Evolutionary conservation across 2,329 filamentous ascomycete genomes (phyloP).

Genomic region (Xylariomycetidae sp.): DNA sequence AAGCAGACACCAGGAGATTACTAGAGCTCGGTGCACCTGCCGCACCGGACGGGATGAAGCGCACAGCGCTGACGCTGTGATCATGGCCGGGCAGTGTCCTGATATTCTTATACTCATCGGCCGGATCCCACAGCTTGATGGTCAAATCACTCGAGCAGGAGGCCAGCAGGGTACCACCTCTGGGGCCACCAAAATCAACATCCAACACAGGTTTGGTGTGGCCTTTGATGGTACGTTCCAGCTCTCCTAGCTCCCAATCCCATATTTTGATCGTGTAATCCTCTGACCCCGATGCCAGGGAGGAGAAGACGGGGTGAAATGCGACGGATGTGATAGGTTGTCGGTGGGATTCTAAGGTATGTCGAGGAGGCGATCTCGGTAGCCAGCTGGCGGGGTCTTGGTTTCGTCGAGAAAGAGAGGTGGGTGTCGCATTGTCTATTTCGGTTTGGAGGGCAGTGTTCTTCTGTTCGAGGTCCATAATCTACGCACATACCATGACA

Average conservation of each 20-base stretch:
- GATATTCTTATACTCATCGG: constrained; percentile 92
- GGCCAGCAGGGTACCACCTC: constrained; percentile 72
- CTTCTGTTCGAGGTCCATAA: constrained; percentile 85
- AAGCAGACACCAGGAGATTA: constrained; percentile 82
- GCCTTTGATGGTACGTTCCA: constrained; percentile 85
- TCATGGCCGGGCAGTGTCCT: constrained; percentile 87
- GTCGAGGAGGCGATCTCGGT: constrained; percentile 73
- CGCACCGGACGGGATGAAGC: constrained; percentile 81
- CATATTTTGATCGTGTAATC: constrained; percentile 95
- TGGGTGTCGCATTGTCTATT: constrained; percentile 74
- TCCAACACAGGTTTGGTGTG: constrained; percentile 87
- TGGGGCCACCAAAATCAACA: constrained; percentile 83
- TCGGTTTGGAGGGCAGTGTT: constrained; percentile 72
- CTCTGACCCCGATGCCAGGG: constrained; percentile 83
- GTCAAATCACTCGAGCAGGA: constrained; percentile 86
- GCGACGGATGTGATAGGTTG: constrained; percentile 80
- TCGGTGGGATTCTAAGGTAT: constrained; percentile 79
- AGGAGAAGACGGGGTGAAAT: constrained; percentile 89
- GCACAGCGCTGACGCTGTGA: constrained; percentile 82
- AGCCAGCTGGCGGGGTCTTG: constrained; percentile 85
- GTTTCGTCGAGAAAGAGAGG: constrained; percentile 71
- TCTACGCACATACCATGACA: constrained; percentile 44
- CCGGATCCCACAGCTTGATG: constrained; percentile 92
- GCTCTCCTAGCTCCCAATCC: constrained; percentile 92
- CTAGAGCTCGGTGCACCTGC: constrained; percentile 73